phyloP scores from a whole-genome alignment of 306 rosid species.

The Vigna angularis region DNA sequence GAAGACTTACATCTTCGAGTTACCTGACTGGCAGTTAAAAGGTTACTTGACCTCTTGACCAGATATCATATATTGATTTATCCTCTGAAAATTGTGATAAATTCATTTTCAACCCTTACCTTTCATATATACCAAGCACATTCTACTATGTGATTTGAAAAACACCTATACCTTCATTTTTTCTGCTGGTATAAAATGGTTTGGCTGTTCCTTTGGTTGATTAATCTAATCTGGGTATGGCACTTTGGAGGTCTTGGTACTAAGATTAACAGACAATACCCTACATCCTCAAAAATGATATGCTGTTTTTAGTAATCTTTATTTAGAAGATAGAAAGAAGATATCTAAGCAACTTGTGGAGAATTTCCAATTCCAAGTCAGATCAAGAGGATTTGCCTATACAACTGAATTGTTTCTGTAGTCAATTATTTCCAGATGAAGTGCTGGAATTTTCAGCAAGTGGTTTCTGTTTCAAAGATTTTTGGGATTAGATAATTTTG shows the following conservation, averaged over 20 bases:
- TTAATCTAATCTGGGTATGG: background rate
- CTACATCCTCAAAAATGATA: background rate
- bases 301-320: background rate
- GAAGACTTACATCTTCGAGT: conserved; percentile 55
- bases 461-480: background rate
- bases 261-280: background rate
- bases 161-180: background rate
- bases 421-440: too few relatives aligned
- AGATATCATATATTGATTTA: conserved; percentile 2
- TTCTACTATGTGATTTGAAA: background rate
- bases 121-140: background rate
- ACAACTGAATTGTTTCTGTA: background rate
- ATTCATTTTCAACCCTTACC: background rate
- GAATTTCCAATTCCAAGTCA: conserved; percentile 1
- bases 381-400: background rate
- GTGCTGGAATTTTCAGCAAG: too few relatives aligned
- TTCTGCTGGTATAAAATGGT: conserved; percentile 16
- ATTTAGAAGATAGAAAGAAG: conserved; percentile 20
- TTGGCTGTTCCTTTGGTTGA: conserved; percentile 16
- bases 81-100: background rate
- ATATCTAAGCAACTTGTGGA: conserved; percentile 6
- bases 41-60: conserved; percentile 29
- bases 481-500: background rate
- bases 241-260: background rate
- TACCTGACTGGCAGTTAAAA: conserved; percentile 56